Conservation (phyloP, 2,329 filamentous ascomycete species). For the Diaporthe velutina region DNA sequence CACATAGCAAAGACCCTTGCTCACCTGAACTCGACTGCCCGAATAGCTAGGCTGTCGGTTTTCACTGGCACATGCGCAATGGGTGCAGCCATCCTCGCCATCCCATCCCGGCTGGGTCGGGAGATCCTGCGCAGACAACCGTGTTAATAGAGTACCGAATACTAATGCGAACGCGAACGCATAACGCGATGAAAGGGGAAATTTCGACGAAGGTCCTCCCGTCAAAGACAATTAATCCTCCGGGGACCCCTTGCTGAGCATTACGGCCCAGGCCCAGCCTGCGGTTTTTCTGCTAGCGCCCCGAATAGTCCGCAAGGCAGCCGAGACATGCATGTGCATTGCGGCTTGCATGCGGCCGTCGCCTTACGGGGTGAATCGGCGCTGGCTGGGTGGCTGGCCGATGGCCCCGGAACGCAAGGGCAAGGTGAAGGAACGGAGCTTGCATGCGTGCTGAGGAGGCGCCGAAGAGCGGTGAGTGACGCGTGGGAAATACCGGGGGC, state of each 20-base stretch:
- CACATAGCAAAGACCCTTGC: slow-evolving; percentile 10
- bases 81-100: not conserved
- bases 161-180: slow-evolving; percentile 7
- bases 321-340: slow-evolving; percentile 36
- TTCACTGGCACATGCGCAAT: slow-evolving; percentile 10
- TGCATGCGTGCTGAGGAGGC: slow-evolving; percentile 26
- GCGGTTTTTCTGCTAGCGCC: slow-evolving; percentile 14
- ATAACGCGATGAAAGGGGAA: not conserved
- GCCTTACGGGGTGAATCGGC: slow-evolving; percentile 24
- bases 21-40: slow-evolving; percentile 18
- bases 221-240: not conserved
- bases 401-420: slow-evolving; percentile 16
- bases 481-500: not conserved
- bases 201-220: not conserved
- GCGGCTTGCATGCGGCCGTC: slow-evolving; percentile 28
- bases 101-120: not conserved
- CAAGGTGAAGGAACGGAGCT: slow-evolving; percentile 23
- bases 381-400: slow-evolving; percentile 21
- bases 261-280: slow-evolving; percentile 3
- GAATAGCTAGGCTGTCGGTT: not conserved
- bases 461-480: slow-evolving; percentile 33
- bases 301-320: slow-evolving; percentile 23
- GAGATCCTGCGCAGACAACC: not conserved
- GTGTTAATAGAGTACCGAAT: not conserved
- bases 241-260: not conserved